Conservation (phyloP, 2,329 filamentous ascomycete species). For the Fusarium musae region DNA sequence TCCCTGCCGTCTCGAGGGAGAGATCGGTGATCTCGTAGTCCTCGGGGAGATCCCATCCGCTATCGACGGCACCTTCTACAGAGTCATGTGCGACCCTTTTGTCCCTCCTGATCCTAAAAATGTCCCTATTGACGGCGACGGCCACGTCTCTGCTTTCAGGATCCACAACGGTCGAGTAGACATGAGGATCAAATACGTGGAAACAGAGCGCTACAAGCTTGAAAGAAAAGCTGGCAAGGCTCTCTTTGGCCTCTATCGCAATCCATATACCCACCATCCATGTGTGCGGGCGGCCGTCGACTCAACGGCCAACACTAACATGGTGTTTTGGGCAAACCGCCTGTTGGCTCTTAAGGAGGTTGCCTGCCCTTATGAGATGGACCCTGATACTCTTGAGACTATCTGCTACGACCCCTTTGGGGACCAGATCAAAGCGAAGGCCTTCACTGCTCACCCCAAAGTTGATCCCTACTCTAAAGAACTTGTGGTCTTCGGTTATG, state of each 20-base stretch:
- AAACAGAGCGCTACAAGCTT: slow-evolving; percentile 53
- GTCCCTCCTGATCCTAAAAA: slow-evolving; percentile 49
- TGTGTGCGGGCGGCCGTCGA: slow-evolving; percentile 18
- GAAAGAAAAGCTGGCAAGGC: slow-evolving; percentile 52
- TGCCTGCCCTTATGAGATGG: too few species aligned
- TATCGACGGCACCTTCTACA: slow-evolving; percentile 42
- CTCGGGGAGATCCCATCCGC: slow-evolving; percentile 33
- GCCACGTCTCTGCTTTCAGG: slow-evolving; percentile 52
- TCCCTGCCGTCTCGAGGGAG: neutral
- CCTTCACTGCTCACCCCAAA: too few species aligned
- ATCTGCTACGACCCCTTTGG: too few species aligned
- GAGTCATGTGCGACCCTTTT: slow-evolving; percentile 56
- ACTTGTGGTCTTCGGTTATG: slow-evolving; percentile 19
- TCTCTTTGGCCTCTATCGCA: slow-evolving; percentile 15
- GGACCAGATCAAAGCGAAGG: too few species aligned
- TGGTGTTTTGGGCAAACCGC: too few species aligned
- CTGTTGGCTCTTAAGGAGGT: too few species aligned
- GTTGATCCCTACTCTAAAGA: too few species aligned
- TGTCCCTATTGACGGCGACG: slow-evolving; percentile 54
- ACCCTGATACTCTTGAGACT: too few species aligned
- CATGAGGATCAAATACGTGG: slow-evolving; percentile 52
- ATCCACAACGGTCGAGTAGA: slow-evolving; percentile 49
- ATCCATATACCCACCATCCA: slow-evolving; percentile 20
- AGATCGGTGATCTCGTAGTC: slow-evolving; percentile 24
- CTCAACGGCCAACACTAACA: slow-evolving; percentile 30